Evolutionary conservation across 352 stramenopile genomes (phyloP).

Genomic region (Pythium aristosporum): DNA sequence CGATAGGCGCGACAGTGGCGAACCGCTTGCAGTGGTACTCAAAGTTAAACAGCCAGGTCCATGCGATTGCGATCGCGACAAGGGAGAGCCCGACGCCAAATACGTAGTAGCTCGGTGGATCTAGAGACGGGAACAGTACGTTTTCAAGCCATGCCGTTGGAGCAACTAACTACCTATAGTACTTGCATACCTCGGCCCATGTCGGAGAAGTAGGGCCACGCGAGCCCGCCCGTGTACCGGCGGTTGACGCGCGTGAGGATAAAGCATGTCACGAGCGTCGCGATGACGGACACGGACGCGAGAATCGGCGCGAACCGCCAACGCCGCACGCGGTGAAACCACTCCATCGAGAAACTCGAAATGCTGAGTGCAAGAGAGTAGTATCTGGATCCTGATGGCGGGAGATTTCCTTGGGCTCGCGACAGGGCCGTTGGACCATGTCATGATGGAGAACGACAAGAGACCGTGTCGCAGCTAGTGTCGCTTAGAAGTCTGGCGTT

Average conservation of each 20-base stretch:
- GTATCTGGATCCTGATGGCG: no score
- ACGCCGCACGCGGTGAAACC: constrained; percentile 5
- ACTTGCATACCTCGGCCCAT: constrained; percentile 62
- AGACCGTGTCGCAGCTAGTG: no score
- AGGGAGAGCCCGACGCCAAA: constrained; percentile 30
- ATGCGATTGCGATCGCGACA: constrained; percentile 21
- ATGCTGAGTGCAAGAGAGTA: no score
- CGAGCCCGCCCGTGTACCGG: constrained; percentile 50
- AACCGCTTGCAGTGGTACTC: constrained; percentile 26
- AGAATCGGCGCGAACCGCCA: constrained; percentile 35
- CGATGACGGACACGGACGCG: constrained; percentile 36
- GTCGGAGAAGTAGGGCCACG: constrained; percentile 72
- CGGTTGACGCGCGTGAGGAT: constrained; percentile 38
- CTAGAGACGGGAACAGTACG: background rate
- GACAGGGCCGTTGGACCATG: no score
- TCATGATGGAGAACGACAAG: no score
- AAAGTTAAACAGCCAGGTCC: constrained; percentile 36
- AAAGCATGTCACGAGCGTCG: constrained; percentile 54
- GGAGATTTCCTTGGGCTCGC: no score
- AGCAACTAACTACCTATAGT: no score
- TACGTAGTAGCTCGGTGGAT: constrained; percentile 33
- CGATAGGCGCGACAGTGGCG: constrained; percentile 5
- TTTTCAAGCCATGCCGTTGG: no score
- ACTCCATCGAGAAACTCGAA: no score
- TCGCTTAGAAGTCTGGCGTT: no score